Evolutionary conservation across 495 filamentous ascomycete genomes (phyloP), one percentile per base, ranked within the genome.

Genomic region (Hypoxylon lienhwacheense): DNA sequence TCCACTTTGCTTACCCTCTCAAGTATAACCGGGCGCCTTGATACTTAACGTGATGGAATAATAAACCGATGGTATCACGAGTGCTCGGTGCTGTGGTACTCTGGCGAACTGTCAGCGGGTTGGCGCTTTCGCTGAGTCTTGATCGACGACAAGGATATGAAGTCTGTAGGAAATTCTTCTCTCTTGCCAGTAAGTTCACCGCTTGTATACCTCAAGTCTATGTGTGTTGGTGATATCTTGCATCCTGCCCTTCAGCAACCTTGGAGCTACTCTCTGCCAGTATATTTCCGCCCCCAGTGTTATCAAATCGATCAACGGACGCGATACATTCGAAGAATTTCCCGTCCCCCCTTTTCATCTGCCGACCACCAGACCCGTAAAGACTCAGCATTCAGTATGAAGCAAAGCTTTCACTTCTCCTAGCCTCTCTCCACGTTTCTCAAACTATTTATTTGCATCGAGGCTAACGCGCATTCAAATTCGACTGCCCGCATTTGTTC

Each of bases 81-180:
- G 24, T 32, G 20, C 26, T 33, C 24, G 17, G 41, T 49, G 36
- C 21, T 35, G 42, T 62, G 43, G 19, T 16, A 49, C 41, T 41
- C 22, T 50, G 26, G 44, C 53, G 59, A 63, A 63, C 53, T 63
- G 54, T 63, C 59, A 63, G 43, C 59, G 54, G 54, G 53, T 63
- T 53, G 37, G 48, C 28, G 49, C 59, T 51, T n/a, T 54, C 32
- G 17, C 49, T 29, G 39, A 42, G 47, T 36, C 35, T 58, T 50
- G 59, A 63, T 63, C 59, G 37, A 59, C 59, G 17, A 26, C 53
- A 53, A 50, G 59, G 59, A 63, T 63, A 28, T 31, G 20, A 16
- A 26, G 33, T 24, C 46, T 25, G 19, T 20, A 17, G 36, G 32
- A 17, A 51, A 32, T 42, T 20, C 35, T 31, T 41, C 46, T 33